Evolutionary conservation across 2,329 filamentous ascomycete species (phyloP).

Genomic region (Plenodomus biglobosus): DNA sequence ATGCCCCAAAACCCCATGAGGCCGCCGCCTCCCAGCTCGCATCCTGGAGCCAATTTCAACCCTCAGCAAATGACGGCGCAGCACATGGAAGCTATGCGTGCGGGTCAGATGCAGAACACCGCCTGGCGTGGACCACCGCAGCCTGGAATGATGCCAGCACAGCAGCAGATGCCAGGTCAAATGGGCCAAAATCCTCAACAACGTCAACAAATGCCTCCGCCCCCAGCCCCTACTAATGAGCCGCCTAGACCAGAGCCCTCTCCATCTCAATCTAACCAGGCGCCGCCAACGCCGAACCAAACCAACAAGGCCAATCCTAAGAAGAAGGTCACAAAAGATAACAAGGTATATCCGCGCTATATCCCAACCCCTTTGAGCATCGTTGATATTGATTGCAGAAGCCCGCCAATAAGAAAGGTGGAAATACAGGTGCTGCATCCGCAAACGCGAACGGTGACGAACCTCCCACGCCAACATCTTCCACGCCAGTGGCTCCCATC

Average conservation of each 20-base stretch:
- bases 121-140: slow-evolving; percentile 39
- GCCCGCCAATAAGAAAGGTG: slow-evolving; percentile 45
- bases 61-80: slow-evolving; percentile 62
- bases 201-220: slow-evolving; percentile 59
- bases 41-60: slow-evolving; percentile 60
- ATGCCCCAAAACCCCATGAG: slow-evolving; percentile 49
- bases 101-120: slow-evolving; percentile 43
- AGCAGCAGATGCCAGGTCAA: slow-evolving; percentile 54
- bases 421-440: slow-evolving; percentile 44
- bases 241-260: slow-evolving; percentile 51
- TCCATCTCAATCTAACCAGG: slow-evolving; percentile 50
- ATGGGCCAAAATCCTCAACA: slow-evolving; percentile 70
- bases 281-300: slow-evolving; percentile 76
- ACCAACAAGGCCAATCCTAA: slow-evolving; percentile 72
- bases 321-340: slow-evolving; percentile 69
- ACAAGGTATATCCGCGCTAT: slow-evolving; percentile 63
- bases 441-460: slow-evolving; percentile 48
- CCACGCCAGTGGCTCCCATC: slow-evolving; percentile 53
- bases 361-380: slow-evolving; percentile 20
- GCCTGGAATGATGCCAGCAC: slow-evolving; percentile 59
- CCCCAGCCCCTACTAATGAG: slow-evolving; percentile 49
- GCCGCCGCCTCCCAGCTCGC: slow-evolving; percentile 55
- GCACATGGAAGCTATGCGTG: slow-evolving; percentile 53
- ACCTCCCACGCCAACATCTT: slow-evolving; percentile 52
- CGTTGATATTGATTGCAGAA: slow-evolving; percentile 45